These are phyloP conservation scores for Exophiala sp. DNA, from an alignment of 2,329 filamentous ascomycete species.

Conservation along the genomic window DNA sequence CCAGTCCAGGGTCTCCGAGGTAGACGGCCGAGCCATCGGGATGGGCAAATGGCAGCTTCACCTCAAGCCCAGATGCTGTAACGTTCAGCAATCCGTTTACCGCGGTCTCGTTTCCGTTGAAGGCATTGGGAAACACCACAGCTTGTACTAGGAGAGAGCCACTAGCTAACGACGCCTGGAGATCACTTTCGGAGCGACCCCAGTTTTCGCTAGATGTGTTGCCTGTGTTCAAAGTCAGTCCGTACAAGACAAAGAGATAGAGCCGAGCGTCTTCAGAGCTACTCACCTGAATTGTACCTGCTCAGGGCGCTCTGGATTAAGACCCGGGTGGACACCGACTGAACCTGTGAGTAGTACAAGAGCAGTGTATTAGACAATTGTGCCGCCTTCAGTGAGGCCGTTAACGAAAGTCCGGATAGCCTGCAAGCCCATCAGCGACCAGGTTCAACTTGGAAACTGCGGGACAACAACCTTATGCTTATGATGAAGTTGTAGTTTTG, in stretches of 20 bases:
- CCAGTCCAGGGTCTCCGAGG: slow-evolving; percentile 58
- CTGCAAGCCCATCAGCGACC: slow-evolving; percentile 30
- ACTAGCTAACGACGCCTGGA: slow-evolving; percentile 61
- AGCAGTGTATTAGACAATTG: slow-evolving; percentile 73
- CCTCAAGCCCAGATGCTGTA: slow-evolving; percentile 49
- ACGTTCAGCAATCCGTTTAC: slow-evolving; percentile 56
- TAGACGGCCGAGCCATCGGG: slow-evolving; percentile 54
- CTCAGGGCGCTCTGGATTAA: slow-evolving; percentile 48
- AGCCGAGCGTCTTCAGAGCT: not conserved
- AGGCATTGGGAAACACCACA: slow-evolving; percentile 64
- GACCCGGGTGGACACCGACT: slow-evolving; percentile 61
- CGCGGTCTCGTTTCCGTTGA: slow-evolving; percentile 45
- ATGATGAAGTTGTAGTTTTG: slow-evolving; percentile 59
- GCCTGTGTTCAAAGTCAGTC: slow-evolving; percentile 31
- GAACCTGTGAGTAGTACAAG: slow-evolving; percentile 68
- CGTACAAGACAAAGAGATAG: not conserved
- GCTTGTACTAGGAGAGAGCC: slow-evolving; percentile 62
- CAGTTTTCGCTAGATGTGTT: slow-evolving; percentile 58
- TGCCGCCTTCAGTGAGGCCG: slow-evolving; percentile 79
- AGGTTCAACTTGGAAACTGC: not conserved
- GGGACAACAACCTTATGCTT: slow-evolving; percentile 34
- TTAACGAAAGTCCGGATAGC: slow-evolving; percentile 62
- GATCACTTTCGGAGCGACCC: slow-evolving; percentile 55
- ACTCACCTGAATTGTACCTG: slow-evolving; percentile 42
- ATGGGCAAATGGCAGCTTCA: slow-evolving; percentile 57